phyloP scores from a whole-genome alignment of 2,329 filamentous ascomycete genomes.

The Hypoxylon sp. region DNA sequence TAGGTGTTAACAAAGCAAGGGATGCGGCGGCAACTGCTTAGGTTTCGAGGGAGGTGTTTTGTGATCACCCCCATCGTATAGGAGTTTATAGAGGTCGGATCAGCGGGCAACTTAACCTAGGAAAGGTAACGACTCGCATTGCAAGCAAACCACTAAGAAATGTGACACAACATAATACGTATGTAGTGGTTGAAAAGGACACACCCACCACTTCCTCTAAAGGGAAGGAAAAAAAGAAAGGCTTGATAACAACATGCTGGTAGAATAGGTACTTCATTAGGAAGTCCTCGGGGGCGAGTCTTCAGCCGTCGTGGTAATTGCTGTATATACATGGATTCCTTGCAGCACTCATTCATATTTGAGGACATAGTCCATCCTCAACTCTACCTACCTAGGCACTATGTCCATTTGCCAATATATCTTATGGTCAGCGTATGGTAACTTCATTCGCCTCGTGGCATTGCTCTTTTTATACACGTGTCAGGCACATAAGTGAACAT shows the following conservation, averaged over 20 bases:
- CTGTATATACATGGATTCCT: conserved; percentile 28
- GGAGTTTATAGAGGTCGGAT: conserved; percentile 30
- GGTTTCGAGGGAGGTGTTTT: conserved; percentile 18
- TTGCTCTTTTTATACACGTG: no score
- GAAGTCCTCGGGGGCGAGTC: conserved; percentile 8
- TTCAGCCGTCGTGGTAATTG: conserved; percentile 13
- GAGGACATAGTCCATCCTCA: background rate
- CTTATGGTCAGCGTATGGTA: no score
- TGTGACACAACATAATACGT: conserved; percentile 24
- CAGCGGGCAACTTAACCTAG: conserved; percentile 18
- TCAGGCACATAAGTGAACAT: no score
- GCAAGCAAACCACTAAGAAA: conserved; percentile 21
- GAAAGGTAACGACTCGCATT: conserved; percentile 24
- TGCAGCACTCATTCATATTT: conserved; percentile 23
- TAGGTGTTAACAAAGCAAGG: background rate
- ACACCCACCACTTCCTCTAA: conserved; percentile 6
- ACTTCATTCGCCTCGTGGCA: no score
- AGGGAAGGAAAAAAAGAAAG: conserved; percentile 9
- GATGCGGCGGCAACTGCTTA: conserved; percentile 14
- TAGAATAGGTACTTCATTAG: conserved; percentile 18
- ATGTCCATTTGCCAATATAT: no score
- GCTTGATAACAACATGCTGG: conserved; percentile 8
- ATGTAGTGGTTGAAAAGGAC: conserved; percentile 31
- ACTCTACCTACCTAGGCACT: background rate
- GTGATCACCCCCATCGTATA: conserved; percentile 24